These are phyloP conservation scores for Fusarium sulawesiense DNA, from an alignment of 2,329 filamentous ascomycete genomes.

Conservation along the genomic window DNA sequence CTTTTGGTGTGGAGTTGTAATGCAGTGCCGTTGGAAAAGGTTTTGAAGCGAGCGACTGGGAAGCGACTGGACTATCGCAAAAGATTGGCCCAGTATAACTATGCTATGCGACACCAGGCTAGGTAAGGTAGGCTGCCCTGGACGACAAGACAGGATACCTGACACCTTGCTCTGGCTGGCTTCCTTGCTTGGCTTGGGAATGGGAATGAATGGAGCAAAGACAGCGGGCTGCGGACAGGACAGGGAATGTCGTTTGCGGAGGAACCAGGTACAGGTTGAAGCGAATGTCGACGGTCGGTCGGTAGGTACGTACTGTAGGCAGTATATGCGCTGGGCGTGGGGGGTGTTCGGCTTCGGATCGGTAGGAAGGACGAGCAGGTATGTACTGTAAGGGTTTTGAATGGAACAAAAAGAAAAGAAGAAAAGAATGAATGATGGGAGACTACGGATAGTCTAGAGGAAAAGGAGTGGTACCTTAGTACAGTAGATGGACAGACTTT, in stretches of 20 bases:
- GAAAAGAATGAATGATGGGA: constrained; percentile 12
- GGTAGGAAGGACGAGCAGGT: not conserved
- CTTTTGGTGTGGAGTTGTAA: constrained; percentile 22
- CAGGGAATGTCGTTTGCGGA: constrained; percentile 34
- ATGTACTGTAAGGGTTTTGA: constrained; percentile 5
- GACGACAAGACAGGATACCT: constrained; percentile 30
- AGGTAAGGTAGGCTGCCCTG: constrained; percentile 18
- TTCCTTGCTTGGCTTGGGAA: constrained; percentile 15
- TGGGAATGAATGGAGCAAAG: constrained; percentile 10
- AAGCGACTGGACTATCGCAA: constrained; percentile 22
- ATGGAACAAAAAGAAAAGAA: constrained; percentile 13
- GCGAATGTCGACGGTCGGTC: constrained; percentile 16
- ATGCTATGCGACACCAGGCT: not conserved
- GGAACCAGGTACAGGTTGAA: constrained; percentile 24
- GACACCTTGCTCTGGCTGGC: not conserved
- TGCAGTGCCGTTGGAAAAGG: constrained; percentile 29
- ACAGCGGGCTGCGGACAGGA: constrained; percentile 9
- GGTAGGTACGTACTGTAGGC: constrained; percentile 14
- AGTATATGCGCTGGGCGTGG: constrained; percentile 22
- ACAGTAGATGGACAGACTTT: constrained; percentile 1
- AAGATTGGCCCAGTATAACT: constrained; percentile 9
- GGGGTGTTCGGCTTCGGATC: not conserved
- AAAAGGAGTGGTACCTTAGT: constrained; percentile 12
- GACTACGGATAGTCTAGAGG: constrained; percentile 14
- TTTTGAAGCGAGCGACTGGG: constrained; percentile 36